Percentiles rank a stretch among this genome's conserved stretches.
Evolutionary conservation across 805 yeast genomes (phyloP).

Genomic region (Isabelozyma heimii): DNA sequence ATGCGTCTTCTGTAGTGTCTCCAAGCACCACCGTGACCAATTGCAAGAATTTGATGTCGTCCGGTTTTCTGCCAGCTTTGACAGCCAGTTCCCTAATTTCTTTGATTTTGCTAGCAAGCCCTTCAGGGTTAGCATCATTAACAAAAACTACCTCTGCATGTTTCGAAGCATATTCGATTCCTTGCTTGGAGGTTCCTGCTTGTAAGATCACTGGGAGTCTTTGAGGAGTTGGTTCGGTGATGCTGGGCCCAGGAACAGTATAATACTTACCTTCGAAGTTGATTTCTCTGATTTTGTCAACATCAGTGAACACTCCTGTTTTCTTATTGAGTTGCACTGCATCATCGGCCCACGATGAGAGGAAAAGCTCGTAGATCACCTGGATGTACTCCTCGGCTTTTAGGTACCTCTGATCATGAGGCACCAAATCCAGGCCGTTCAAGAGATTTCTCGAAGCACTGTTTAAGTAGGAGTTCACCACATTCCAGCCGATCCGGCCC

Average conservation of each 20-base stretch:
- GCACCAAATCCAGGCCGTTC: slow-evolving; percentile 33
- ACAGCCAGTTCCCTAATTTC: slow-evolving; percentile 30
- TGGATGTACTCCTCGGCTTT: slow-evolving; percentile 40
- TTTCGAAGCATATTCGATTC: slow-evolving; percentile 41
- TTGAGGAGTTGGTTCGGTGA: slow-evolving; percentile 43
- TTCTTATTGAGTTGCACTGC: slow-evolving; percentile 26
- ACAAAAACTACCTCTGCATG: slow-evolving; percentile 43
- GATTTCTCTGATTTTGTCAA: slow-evolving; percentile 38
- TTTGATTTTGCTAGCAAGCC: slow-evolving; percentile 11
- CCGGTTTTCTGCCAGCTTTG: slow-evolving; percentile 32
- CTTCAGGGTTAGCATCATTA: slow-evolving; percentile 31
- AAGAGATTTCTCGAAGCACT: slow-evolving; percentile 40
- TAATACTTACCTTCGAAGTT: slow-evolving; percentile 39
- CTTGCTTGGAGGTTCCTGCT: slow-evolving; percentile 43
- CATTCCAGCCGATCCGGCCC: slow-evolving; percentile 48
- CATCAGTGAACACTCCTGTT: slow-evolving; percentile 34
- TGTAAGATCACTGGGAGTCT: slow-evolving; percentile 43
- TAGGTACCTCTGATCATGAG: slow-evolving; percentile 40
- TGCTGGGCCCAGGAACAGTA: slow-evolving; percentile 43
- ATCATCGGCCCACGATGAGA: slow-evolving; percentile 46
- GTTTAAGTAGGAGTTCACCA: slow-evolving; percentile 44
- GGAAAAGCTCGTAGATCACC: slow-evolving; percentile 36
- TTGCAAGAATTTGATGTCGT: slow-evolving; percentile 35
- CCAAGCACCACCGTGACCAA: slow-evolving; percentile 37
- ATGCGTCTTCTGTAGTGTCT: slow-evolving; percentile 42